Conservation (phyloP, 2,329 filamentous ascomycete genomes). For the Aspergillus jensenii region DNA sequence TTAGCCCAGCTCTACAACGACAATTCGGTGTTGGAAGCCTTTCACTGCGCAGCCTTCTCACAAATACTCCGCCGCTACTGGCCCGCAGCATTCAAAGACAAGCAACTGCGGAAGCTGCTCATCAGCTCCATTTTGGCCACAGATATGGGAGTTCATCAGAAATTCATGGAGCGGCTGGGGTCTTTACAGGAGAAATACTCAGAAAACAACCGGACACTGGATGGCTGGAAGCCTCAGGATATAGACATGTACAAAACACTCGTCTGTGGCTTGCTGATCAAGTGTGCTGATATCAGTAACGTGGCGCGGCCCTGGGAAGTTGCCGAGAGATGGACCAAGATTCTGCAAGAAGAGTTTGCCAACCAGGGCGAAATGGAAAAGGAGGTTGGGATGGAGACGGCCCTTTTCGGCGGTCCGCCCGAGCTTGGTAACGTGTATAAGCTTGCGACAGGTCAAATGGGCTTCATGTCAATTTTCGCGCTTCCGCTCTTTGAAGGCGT, state of each 20-base stretch:
- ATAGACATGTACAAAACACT: constrained; percentile 75
- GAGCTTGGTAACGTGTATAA: constrained; percentile 82
- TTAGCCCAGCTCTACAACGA: constrained; percentile 96
- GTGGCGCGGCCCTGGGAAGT: constrained; percentile 83
- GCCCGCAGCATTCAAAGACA: constrained; percentile 77
- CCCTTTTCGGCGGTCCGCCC: constrained; percentile 74
- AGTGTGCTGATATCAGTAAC: constrained; percentile 98
- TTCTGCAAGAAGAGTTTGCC: constrained; percentile 93
- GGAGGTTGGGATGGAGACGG: constrained; percentile 82
- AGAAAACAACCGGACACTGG: constrained; percentile 61
- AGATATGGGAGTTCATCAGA: constrained; percentile 95
- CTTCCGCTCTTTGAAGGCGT: constrained; percentile 88
- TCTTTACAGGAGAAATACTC: constrained; percentile 76
- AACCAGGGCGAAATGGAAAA: constrained; percentile 89
- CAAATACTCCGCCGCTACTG: constrained; percentile 92
- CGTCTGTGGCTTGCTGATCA: constrained; percentile 89
- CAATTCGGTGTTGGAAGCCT: constrained; percentile 92
- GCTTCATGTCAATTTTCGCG: constrained; percentile 96
- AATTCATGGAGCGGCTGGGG: constrained; percentile 89
- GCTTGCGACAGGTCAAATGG: constrained; percentile 82
- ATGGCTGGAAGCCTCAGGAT: constrained; percentile 75
- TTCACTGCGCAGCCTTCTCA: constrained; percentile 95
- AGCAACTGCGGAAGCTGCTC: constrained; percentile 81
- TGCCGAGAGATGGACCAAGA: constrained; percentile 85
- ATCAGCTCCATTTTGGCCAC: constrained; percentile 97